phyloP scores from a whole-genome alignment of 768 basidiomycete genomes.

The Sporobolomyces roseus region DNA sequence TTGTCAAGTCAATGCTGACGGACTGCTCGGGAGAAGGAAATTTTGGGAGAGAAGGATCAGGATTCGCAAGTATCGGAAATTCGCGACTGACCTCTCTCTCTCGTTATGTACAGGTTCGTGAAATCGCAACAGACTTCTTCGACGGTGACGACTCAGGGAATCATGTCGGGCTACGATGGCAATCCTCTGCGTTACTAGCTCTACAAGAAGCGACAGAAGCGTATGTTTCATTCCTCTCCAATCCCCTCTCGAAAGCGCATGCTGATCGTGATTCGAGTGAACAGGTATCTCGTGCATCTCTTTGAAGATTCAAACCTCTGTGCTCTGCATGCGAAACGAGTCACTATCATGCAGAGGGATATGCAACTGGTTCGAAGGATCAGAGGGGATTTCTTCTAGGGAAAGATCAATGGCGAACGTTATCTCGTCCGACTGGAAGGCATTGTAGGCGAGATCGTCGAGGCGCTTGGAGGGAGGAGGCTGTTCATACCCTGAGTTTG shows the following conservation, averaged over 20 bases:
- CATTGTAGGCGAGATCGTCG: too few relatives aligned
- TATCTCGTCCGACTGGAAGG: too few relatives aligned
- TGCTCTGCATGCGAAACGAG: conserved; percentile 94
- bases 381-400: conserved; percentile 64
- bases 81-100: neutral
- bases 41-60: neutral
- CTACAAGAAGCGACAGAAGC: conserved; percentile 96
- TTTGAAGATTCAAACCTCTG: conserved; percentile 90
- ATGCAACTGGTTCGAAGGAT: conserved; percentile 94
- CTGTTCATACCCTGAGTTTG: too few relatives aligned
- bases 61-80: too few relatives aligned
- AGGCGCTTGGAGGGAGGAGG: too few relatives aligned
- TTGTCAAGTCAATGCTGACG: too few relatives aligned
- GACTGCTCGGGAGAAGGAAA: too few relatives aligned
- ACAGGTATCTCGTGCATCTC: conserved; percentile 70
- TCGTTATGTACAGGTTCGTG: conserved; percentile 66
- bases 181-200: conserved; percentile 86
- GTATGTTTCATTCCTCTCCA: conserved; percentile 49
- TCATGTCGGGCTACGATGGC: conserved; percentile 75
- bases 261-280: neutral
- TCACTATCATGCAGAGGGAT: conserved; percentile 95
- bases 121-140: conserved; percentile 85
- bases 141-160: conserved; percentile 58
- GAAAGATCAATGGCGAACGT: too few relatives aligned
- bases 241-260: neutral